Evolutionary conservation across 1,284 basidiomycete genomes (phyloP).

Genomic region (Tilletia horrida): DNA sequence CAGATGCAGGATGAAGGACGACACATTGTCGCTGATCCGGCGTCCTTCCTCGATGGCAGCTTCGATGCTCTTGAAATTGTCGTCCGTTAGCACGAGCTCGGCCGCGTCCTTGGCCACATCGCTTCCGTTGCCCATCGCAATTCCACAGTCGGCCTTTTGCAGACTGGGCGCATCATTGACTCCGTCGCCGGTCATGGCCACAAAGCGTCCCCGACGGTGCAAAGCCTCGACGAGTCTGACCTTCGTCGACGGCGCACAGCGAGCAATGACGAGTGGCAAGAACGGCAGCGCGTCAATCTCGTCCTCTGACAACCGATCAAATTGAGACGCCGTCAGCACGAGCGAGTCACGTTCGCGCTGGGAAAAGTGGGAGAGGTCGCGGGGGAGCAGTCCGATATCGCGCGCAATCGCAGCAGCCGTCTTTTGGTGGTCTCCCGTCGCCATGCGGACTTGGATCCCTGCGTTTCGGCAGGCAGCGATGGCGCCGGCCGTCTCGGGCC

Average conservation of each 20-base stretch:
- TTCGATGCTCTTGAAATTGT: slow-evolving; percentile 71
- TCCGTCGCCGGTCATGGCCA: slow-evolving; percentile 54
- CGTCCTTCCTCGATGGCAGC: slow-evolving; percentile 68
- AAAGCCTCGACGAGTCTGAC: slow-evolving; percentile 64
- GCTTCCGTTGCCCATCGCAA: slow-evolving; percentile 52
- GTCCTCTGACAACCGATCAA: slow-evolving; percentile 65
- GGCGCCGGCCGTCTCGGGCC: slow-evolving; percentile 65
- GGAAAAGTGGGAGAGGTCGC: slow-evolving; percentile 5
- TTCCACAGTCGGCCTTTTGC: slow-evolving; percentile 52
- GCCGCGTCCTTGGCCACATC: slow-evolving; percentile 59
- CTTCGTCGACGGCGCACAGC: slow-evolving; percentile 60
- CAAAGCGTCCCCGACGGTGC: slow-evolving; percentile 57
- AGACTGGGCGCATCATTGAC: slow-evolving; percentile 55
- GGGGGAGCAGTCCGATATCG: slow-evolving; percentile 61
- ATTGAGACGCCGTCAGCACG: slow-evolving; percentile 63
- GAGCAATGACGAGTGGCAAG: slow-evolving; percentile 64
- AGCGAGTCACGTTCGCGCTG: slow-evolving; percentile 38
- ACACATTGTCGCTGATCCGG: slow-evolving; percentile 58
- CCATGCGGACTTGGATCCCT: slow-evolving; percentile 68
- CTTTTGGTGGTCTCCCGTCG: slow-evolving; percentile 58
- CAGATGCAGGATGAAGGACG: slow-evolving; percentile 56
- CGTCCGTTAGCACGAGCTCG: slow-evolving; percentile 67
- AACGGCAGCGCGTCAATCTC: slow-evolving; percentile 63
- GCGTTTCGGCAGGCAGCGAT: slow-evolving; percentile 66
- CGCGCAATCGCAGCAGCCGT: slow-evolving; percentile 57